Evolutionary conservation across 768 basidiomycete genomes (phyloP), one percentile per base, ranked within the genome.

Genomic region (Mycena filopes): DNA sequence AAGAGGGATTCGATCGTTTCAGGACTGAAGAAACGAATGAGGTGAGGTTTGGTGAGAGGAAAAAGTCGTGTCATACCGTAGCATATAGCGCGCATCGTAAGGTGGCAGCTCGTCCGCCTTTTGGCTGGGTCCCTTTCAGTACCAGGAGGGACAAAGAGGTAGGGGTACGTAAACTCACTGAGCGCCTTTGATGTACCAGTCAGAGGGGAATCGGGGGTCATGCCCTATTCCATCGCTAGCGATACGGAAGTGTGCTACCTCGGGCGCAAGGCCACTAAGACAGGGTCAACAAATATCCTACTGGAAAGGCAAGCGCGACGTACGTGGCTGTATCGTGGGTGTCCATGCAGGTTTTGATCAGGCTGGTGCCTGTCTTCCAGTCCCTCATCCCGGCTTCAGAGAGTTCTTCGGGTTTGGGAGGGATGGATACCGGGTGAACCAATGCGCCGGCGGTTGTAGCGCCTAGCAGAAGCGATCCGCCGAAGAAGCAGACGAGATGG

Each of bases 1-100:
- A 98, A 97, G 42, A 98, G 87, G 0, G 94, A 96, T 76, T 99
- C 96, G 26, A 96, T 86, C 2, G 96, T 99, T 81, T 99, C 96
- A 2, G 96, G 96, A 9, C 94, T 91, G 69, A 10, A 42, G 21
- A 36, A 18, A 56, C 16, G 48, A 25, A 49, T 10, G 46, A 36
- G 36, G 42, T 36, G 56, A 53, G n/a, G 28, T 4, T n/a, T n/a
- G n/a, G n/a, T n/a, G 23, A 40, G 16, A 43, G 51, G 46, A 47
- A 42, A n/a, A 40, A 56, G 74, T 82, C 5, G n/a, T 4, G 29
- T 11, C 65, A 26, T 61, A 87, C 87, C 95, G 88, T 11, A 99
- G 88, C 76, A 98, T 98, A 75, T 99, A 98, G 41, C 95, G 88
- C 13, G 95, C 95, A 70, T 97, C 95, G 67, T 95, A 90, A 1